These are phyloP conservation scores for Quercus wislizeni DNA, from an alignment of 306 rosid genomes.

Conservation along the genomic window DNA sequence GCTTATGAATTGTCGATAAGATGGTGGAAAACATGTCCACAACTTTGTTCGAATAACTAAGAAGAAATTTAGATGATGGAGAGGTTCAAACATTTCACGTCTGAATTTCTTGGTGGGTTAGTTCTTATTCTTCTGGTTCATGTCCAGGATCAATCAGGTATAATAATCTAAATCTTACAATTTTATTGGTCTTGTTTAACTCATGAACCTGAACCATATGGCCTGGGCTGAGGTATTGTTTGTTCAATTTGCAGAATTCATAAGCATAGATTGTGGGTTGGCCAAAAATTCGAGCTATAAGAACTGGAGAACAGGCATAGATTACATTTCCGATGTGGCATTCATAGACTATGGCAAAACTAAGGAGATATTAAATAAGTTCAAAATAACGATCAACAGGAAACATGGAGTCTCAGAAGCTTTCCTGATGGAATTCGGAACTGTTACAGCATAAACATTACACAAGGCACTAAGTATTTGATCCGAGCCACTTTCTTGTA, in stretches of 20 bases:
- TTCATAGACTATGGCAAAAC: constrained; percentile 36
- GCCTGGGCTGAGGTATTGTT: background rate
- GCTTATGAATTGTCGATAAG: background rate
- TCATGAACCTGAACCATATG: too few relatives aligned
- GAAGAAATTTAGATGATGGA: constrained; percentile 10
- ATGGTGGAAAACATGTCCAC: background rate
- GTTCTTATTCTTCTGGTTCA: constrained; percentile 15
- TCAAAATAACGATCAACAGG: constrained; percentile 5
- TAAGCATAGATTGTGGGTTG: constrained; percentile 54
- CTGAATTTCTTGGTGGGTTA: constrained; percentile 11
- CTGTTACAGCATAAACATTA: constrained; percentile 46
- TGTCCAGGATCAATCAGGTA: constrained; percentile 51
- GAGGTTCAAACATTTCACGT: constrained; percentile 10
- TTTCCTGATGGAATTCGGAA: constrained; percentile 53
- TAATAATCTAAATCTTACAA: background rate
- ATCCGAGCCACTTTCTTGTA: constrained; percentile 37
- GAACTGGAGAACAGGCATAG: constrained; percentile 17
- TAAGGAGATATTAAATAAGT: constrained; percentile 4
- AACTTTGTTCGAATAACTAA: background rate
- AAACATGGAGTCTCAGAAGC: constrained; percentile 29
- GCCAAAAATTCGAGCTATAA: constrained; percentile 25
- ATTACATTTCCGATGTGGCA: constrained; percentile 44
- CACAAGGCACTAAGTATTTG: constrained; percentile 28
- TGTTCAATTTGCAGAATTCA: constrained; percentile 36
- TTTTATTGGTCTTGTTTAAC: background rate